Evolutionary conservation across 2,329 filamentous ascomycete species (phyloP), one percentile per base, ranked within the genome.

Genomic region (Scedosporium aurantiacum): DNA sequence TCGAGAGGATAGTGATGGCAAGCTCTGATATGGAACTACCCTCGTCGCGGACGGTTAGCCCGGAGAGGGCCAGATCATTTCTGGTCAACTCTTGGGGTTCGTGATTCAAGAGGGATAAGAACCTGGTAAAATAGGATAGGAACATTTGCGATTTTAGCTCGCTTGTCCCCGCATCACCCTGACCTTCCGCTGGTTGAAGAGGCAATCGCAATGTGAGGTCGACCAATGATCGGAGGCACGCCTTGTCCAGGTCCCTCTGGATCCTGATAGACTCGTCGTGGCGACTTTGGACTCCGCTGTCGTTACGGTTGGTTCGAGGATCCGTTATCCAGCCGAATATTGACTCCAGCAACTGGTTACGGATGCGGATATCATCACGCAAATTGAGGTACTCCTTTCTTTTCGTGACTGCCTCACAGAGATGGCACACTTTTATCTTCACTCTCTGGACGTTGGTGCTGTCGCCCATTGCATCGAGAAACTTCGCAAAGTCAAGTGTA

Each of bases 131-230:
- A 69, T 89, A 89, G 5, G 81, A 84, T 64, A 87, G 84, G 67
- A 89, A 89, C 81, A 88, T 85, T 67, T 88, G 82, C 0, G 83
- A 86, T 68, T 88, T 88, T 60, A 86, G 77, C 70, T 88, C 86
- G 65, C 84, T 87, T 60, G 82, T 84, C 54, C 84, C 82, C 1
- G 82, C 84, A 71, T 89, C 86, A 12, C 79, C 84, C 65, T 86
- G 83, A 4, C 82, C 82, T 60, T 88, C 85, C 1, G 80, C 79
- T 1, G 85, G 84, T 65, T 88, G 86, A 14, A 89, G 73, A 16
- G 86, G 85, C 4, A 89, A 74, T 10, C 85, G 82, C 68, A 83
- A 87, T 0, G 86, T 87, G 27, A 89, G 75, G 65, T 85, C 83
- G 3, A 84, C 82, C n/a, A 89, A 76, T 50, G 83, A 83, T 65